These are phyloP conservation scores for Fusarium guadeloupense DNA, from an alignment of 2,329 filamentous ascomycete species.

Conservation along the genomic window DNA sequence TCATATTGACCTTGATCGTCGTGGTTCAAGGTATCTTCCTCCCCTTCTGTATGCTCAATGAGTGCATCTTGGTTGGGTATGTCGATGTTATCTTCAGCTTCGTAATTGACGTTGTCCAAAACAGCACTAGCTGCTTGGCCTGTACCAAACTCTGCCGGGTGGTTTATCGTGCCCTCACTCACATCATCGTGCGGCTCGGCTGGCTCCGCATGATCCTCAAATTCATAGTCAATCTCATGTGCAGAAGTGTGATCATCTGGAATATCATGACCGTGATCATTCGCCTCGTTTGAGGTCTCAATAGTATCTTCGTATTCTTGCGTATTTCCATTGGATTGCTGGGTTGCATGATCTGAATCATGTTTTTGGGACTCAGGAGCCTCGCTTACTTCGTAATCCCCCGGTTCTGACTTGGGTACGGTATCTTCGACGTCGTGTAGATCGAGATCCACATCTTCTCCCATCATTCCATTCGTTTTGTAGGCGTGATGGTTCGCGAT, in stretches of 20 bases:
- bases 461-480: slow-evolving; percentile 33
- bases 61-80: not conserved
- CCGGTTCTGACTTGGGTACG: slow-evolving; percentile 9
- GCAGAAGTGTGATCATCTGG: slow-evolving; percentile 26
- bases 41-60: slow-evolving; percentile 14
- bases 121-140: not conserved
- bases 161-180: slow-evolving; percentile 19
- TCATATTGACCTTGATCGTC: slow-evolving; percentile 14
- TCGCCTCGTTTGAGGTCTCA: slow-evolving; percentile 11
- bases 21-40: slow-evolving; percentile 28
- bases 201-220: slow-evolving; percentile 37
- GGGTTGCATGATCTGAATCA: slow-evolving; percentile 14
- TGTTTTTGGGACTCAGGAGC: slow-evolving; percentile 11
- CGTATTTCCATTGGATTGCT: not conserved
- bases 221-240: slow-evolving; percentile 47
- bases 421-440: slow-evolving; percentile 20
- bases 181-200: slow-evolving; percentile 2
- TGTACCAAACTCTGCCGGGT: not conserved
- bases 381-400: slow-evolving; percentile 12
- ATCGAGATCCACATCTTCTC: slow-evolving; percentile 36
- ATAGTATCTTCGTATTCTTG: slow-evolving; percentile 6
- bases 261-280: not conserved
- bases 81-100: slow-evolving; percentile 1
- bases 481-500: slow-evolving; percentile 26
- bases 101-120: not conserved